Evolutionary conservation across 176 grass and related monocot genomes (phyloP), one percentile per base, ranked within the genome.

Genomic region (Microstegium vimineum): DNA sequence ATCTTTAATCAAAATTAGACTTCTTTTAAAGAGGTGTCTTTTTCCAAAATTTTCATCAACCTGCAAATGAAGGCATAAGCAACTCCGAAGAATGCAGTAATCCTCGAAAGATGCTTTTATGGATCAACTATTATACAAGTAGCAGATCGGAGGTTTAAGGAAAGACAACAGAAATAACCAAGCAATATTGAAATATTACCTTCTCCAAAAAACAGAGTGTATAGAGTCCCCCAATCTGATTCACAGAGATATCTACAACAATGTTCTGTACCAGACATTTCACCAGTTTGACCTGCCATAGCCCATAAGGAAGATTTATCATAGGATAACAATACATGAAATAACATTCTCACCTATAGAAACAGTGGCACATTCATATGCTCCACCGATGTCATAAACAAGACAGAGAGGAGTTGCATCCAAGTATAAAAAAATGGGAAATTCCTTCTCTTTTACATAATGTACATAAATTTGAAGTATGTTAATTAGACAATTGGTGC

Each of bases 211-310:
- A 98, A 91, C 95, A 94, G 80, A 98, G 92, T 4, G 92, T 94
- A 77, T 73, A 91, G 25, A 94, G 86, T 66, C 92, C 95, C 33
- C 92, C 95, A 59, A 94, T 87, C 83, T 98, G 95, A 93, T 98
- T 98, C 67, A 94, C 92, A n/a, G 95, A 91, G 43, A 94, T 98
- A 73, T 98, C 95, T 35, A 98, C 90, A 51, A 91, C 84, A 45
- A 94, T 98, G 71, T 98, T 93, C 74, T 98, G 86, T 31, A 98
- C 92, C 34, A 93, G 32, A 70, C 95, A 98, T 91, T 98, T 98
- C 34, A 98, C 88, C 78, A 98, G 84, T 69, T 94, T 94, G 38
- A 98, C 90, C 95, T 98, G 88, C 75, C 77, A 89, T 41, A 34
- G 74, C 41, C 47, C 4, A 52, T 22, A n/a, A 56, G 20, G 75